Evolutionary conservation across 75 land plant species (phyloP).

Genomic region (Larix kaempferi): DNA sequence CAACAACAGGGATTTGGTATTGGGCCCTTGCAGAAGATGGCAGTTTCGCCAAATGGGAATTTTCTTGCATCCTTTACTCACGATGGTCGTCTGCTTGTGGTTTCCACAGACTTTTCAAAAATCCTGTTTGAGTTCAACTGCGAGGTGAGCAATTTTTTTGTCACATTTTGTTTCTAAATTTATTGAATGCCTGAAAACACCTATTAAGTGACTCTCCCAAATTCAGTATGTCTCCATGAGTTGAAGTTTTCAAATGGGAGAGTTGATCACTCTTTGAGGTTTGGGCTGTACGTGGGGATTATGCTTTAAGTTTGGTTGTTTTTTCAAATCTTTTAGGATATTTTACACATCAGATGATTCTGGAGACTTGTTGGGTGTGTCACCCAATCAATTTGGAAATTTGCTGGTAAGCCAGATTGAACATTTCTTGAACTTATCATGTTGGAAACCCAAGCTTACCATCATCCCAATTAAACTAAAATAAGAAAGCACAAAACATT

Average conservation of each 20-base stretch:
- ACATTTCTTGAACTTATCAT: background rate
- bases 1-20: slow-evolving; percentile 41
- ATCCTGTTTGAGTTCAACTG: slow-evolving; percentile 63
- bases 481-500: background rate
- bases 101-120: slow-evolving; percentile 57
- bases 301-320: background rate
- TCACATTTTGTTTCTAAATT: too few relatives aligned
- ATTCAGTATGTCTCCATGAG: background rate
- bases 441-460: background rate
- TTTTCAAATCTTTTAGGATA: background rate
- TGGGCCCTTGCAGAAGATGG: slow-evolving; percentile 96
- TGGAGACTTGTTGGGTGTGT: background rate
- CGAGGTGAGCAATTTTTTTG: slow-evolving; percentile 47
- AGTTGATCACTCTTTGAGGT: background rate
- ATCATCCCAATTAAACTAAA: background rate
- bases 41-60: slow-evolving; percentile 64
- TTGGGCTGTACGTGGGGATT: background rate
- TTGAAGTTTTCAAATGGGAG: background rate
- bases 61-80: slow-evolving; percentile 78
- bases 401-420: background rate
- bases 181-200: too few relatives aligned
- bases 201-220: too few relatives aligned
- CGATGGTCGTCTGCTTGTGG: slow-evolving; percentile 84
- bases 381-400: background rate
- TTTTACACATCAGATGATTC: background rate